A percentile compares a stretch with the other conserved stretches of the same genome.
Conservation (phyloP, 2,329 filamentous ascomycete species). For the Trichoderma cornu-damae region DNA sequence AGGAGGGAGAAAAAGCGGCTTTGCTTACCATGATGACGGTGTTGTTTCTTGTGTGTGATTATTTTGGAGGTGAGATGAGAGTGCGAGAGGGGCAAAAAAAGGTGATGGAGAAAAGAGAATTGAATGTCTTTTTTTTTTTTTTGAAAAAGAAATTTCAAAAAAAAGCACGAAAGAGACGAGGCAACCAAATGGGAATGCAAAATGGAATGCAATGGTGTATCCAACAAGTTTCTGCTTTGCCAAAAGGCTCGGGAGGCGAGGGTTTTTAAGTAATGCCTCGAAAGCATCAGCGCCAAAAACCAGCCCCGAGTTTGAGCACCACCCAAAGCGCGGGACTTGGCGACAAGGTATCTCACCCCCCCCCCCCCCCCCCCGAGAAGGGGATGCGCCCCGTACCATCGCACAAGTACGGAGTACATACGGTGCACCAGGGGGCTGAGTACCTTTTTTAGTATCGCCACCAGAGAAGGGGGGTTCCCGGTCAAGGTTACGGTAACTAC, state of each 20-base stretch:
- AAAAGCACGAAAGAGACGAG: not conserved
- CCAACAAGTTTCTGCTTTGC: not conserved
- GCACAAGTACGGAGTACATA: constrained; percentile 10
- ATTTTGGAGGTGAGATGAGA: not conserved
- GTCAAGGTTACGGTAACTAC: no score
- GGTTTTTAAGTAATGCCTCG: constrained; percentile 9
- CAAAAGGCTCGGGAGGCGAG: not conserved
- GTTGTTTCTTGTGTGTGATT: constrained; percentile 1
- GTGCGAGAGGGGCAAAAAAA: not conserved
- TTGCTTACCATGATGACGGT: constrained; percentile 10
- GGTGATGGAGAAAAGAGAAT: not conserved
- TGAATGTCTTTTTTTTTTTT: no score
- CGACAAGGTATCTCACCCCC: not conserved
- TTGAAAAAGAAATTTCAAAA: no score
- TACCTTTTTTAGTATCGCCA: no score
- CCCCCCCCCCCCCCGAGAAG: no score
- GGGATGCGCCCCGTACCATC: not conserved
- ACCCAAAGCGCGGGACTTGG: not conserved
- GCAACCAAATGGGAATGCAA: constrained; percentile 12
- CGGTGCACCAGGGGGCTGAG: constrained; percentile 2
- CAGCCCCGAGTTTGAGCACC: not conserved
- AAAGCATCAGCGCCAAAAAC: constrained; percentile 6
- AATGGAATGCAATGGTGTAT: constrained; percentile 14
- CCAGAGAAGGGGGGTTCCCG: no score
- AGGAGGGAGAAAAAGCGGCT: no score